Conservation (phyloP, 2,329 filamentous ascomycete genomes). For the Dothistroma pini region DNA sequence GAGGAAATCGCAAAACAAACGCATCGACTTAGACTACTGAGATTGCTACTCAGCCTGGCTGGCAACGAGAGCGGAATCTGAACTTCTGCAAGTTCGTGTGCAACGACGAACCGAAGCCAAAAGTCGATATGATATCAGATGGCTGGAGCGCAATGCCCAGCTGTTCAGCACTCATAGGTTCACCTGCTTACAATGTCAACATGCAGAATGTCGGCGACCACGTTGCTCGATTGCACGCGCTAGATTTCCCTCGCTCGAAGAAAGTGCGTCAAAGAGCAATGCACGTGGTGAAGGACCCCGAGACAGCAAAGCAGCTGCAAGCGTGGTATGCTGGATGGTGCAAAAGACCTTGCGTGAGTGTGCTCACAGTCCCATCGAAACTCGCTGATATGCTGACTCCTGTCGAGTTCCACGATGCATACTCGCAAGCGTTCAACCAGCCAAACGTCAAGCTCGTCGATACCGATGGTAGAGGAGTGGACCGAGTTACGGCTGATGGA, state of each 20-base stretch:
- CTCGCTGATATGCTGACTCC: neutral
- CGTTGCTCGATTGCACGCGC: constrained; percentile 37
- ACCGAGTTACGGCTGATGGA: constrained; percentile 44
- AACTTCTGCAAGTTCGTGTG: constrained; percentile 45
- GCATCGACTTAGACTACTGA: constrained; percentile 39
- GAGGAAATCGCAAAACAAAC: constrained; percentile 41
- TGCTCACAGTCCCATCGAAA: constrained; percentile 26
- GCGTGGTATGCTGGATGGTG: constrained; percentile 61
- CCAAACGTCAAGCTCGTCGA: constrained; percentile 59
- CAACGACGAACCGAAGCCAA: constrained; percentile 34
- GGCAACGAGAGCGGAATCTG: constrained; percentile 46
- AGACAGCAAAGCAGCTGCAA: constrained; percentile 52
- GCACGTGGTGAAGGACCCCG: constrained; percentile 51
- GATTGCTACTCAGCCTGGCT: constrained; percentile 42
- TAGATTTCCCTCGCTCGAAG: constrained; percentile 46
- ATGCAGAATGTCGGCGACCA: constrained; percentile 39
- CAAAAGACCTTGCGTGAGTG: constrained; percentile 52
- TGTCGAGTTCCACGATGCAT: constrained; percentile 19
- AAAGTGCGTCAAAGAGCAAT: constrained; percentile 47
- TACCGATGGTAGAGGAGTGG: constrained; percentile 53
- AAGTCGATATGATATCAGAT: constrained; percentile 43
- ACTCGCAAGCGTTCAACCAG: constrained; percentile 55
- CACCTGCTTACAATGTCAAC: constrained; percentile 33
- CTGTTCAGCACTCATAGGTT: constrained; percentile 37
- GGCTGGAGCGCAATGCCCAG: constrained; percentile 17